Evolutionary conservation across 768 basidiomycete genomes (phyloP).

Genomic region (Lentinus tigrinus): DNA sequence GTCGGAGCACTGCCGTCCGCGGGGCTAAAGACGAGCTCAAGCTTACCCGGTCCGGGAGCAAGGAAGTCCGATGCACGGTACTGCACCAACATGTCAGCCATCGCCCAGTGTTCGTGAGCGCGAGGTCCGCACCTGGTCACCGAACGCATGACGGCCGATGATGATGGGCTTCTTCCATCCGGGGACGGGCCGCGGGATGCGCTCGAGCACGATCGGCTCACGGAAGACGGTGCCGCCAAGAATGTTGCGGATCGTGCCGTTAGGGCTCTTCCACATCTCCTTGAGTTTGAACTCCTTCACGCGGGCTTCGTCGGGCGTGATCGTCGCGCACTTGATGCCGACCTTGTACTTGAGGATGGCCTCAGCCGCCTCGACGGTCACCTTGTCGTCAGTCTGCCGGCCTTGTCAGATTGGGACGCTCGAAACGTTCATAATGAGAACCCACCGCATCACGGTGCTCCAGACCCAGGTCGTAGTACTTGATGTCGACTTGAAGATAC

Average conservation of each 20-base stretch:
- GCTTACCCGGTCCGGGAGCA: slow-evolving; percentile 88
- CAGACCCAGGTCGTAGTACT: slow-evolving; percentile 97
- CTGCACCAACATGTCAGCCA: slow-evolving; percentile 33
- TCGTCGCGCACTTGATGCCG: slow-evolving; percentile 98
- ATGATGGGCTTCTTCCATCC: slow-evolving; percentile 97
- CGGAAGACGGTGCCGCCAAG: slow-evolving; percentile 98
- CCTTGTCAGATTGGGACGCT: not conserved
- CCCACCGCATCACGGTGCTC: slow-evolving; percentile 91
- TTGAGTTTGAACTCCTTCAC: slow-evolving; percentile 97
- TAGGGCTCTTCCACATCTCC: slow-evolving; percentile 98
- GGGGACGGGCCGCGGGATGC: slow-evolving; percentile 91
- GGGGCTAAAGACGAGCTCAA: slow-evolving; percentile 90
- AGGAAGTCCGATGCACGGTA: slow-evolving; percentile 94
- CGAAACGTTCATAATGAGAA: no score
- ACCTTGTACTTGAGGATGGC: slow-evolving; percentile 94
- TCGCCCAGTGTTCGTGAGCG: not conserved
- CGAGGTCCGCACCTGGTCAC: slow-evolving; percentile 69
- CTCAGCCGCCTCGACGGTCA: slow-evolving; percentile 91
- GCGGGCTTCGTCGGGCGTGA: slow-evolving; percentile 96
- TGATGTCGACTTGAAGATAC: slow-evolving; percentile 93
- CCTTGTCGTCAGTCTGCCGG: slow-evolving; percentile 82
- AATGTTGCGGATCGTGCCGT: slow-evolving; percentile 97
- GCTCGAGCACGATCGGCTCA: slow-evolving; percentile 91
- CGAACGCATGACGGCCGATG: slow-evolving; percentile 96
- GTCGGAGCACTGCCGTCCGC: slow-evolving; percentile 67